phyloP scores from a whole-genome alignment of 2,329 filamentous ascomycete genomes.

The Magnaporthales sp. region DNA sequence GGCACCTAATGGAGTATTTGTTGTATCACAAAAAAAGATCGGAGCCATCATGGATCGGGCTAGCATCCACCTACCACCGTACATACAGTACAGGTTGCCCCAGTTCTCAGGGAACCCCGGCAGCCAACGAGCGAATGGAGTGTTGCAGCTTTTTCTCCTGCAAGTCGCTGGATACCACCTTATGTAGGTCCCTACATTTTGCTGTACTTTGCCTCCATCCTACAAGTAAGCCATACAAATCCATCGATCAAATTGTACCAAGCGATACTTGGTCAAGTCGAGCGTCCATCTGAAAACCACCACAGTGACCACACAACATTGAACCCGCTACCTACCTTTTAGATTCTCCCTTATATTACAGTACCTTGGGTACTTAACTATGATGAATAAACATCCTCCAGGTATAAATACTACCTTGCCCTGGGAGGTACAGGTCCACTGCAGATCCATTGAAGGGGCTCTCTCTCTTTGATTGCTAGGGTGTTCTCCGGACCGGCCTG shows the following conservation, averaged over 20 bases:
- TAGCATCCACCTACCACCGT: not conserved
- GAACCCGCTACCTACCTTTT: not conserved
- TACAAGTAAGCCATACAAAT: not conserved
- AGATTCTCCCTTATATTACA: not conserved
- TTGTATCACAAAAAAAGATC: not conserved
- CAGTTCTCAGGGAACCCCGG: too few relatives aligned
- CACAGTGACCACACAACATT: not conserved
- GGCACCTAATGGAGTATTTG: not conserved
- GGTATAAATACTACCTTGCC: not conserved
- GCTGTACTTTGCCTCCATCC: not conserved
- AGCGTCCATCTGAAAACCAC: not conserved
- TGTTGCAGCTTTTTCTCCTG: not conserved
- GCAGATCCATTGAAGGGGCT: not conserved
- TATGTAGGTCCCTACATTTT: not conserved
- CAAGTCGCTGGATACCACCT: not conserved
- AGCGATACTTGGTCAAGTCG: not conserved
- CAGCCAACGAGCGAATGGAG: not conserved
- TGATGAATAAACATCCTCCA: not conserved
- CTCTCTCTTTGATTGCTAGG: not conserved
- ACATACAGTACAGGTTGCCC: too few relatives aligned
- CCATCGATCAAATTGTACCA: not conserved
- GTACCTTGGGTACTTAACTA: not conserved
- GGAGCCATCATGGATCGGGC: not conserved
- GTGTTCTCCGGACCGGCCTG: not conserved
- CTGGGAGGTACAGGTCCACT: not conserved